phyloP scores from a whole-genome alignment of 805 yeast genomes.

The Candida morakotiae region DNA sequence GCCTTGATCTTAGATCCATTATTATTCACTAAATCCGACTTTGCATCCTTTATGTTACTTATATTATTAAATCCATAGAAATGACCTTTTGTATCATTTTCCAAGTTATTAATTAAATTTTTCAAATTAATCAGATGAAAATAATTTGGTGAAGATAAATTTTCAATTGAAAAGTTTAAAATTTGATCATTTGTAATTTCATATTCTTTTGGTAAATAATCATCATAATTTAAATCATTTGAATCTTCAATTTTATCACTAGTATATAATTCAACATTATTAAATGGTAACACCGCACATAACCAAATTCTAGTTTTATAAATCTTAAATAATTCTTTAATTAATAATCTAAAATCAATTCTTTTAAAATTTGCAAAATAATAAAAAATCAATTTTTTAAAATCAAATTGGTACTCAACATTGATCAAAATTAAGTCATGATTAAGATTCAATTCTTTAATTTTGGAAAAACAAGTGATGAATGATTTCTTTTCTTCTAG shows the following conservation, averaged over 20 bases:
- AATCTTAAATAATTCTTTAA: slow-evolving; percentile 41
- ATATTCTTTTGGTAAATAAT: slow-evolving; percentile 32
- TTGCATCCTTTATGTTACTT: neutral
- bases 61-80: slow-evolving; percentile 36
- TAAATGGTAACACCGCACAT: slow-evolving; percentile 43
- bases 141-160: slow-evolving; percentile 40
- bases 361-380: slow-evolving; percentile 44
- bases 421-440: slow-evolving; percentile 39
- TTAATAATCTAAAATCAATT: slow-evolving; percentile 40
- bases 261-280: slow-evolving; percentile 29
- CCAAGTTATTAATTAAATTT: slow-evolving; percentile 43
- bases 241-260: slow-evolving; percentile 4
- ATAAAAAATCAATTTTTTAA: slow-evolving; percentile 42
- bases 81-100: slow-evolving; percentile 36
- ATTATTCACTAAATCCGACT: neutral
- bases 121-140: slow-evolving; percentile 50
- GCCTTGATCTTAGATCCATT: neutral
- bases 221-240: neutral
- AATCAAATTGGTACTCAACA: slow-evolving; percentile 44
- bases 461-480: slow-evolving; percentile 52
- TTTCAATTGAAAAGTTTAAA: slow-evolving; percentile 38
- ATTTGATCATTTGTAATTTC: slow-evolving; percentile 36
- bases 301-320: slow-evolving; percentile 46
- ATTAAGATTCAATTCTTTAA: slow-evolving; percentile 45
- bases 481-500: slow-evolving; percentile 71